Evolutionary conservation across 1,139 yeast species (phyloP).

Genomic region (Debaryomycetaceae sp.): DNA sequence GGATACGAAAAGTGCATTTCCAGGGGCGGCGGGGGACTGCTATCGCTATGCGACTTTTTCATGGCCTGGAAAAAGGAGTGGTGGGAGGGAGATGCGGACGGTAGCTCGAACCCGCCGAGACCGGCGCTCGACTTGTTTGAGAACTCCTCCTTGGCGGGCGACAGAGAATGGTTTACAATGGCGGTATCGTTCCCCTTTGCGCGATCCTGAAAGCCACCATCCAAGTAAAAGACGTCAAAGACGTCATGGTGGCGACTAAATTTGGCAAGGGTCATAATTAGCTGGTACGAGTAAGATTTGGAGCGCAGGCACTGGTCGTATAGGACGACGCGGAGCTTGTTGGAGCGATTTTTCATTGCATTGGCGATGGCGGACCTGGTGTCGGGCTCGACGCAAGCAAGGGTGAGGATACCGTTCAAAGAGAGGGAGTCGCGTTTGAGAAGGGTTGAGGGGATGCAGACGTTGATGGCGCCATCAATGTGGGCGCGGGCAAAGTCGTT

Average conservation of each 20-base stretch:
- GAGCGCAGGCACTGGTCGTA: constrained; percentile 34
- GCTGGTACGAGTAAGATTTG: constrained; percentile 20
- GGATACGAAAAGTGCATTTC: constrained; percentile 23
- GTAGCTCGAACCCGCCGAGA: constrained; percentile 13
- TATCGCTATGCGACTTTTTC: not conserved
- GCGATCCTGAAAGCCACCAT: constrained; percentile 23
- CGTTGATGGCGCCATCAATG: constrained; percentile 19
- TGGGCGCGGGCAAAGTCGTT: constrained; percentile 21
- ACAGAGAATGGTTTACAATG: not conserved
- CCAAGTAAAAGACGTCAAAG: constrained; percentile 21
- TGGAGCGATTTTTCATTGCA: not conserved
- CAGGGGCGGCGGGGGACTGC: not conserved
- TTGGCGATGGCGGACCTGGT: constrained; percentile 10
- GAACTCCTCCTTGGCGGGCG: not conserved
- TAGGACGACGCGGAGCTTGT: constrained; percentile 26
- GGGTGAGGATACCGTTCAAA: constrained; percentile 18
- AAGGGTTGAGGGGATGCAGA: constrained; percentile 33
- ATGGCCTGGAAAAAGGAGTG: not conserved
- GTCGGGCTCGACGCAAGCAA: constrained; percentile 14
- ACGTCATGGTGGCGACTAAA: constrained; percentile 15
- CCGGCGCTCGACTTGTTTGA: constrained; percentile 1
- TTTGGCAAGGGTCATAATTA: constrained; percentile 33
- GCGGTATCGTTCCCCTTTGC: not conserved
- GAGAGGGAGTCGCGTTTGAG: constrained; percentile 25
- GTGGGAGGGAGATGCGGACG: constrained; percentile 11